phyloP scores from a whole-genome alignment of 805 yeast genomes.

The Cyberlindnera xishuangbannaensis region DNA sequence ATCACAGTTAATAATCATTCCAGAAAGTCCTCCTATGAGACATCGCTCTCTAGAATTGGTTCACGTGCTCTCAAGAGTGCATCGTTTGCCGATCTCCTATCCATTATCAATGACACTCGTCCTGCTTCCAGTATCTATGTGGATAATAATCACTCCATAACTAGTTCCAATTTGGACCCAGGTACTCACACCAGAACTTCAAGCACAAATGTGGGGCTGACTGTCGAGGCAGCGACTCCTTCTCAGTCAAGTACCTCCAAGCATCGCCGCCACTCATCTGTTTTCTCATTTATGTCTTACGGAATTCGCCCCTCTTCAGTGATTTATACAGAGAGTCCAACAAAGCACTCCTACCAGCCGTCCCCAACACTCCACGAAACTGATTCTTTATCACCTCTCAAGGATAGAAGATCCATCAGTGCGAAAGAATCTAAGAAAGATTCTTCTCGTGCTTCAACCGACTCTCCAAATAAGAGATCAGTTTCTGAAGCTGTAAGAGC shows the following conservation, averaged over 20 bases:
- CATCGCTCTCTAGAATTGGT: constrained; percentile 15
- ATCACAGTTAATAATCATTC: constrained; percentile 15
- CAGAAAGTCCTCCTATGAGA: constrained; percentile 25
- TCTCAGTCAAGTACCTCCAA: too few species aligned
- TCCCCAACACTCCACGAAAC: constrained; percentile 12
- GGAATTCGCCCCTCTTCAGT: constrained; percentile 15
- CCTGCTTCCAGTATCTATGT: constrained; percentile 51
- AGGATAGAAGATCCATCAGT: constrained; percentile 45
- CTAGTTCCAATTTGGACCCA: constrained; percentile 27
- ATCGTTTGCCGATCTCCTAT: constrained; percentile 29
- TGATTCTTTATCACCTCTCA: constrained; percentile 15
- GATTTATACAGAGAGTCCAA: constrained; percentile 10
- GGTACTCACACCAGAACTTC: constrained; percentile 36
- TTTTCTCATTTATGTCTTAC: constrained; percentile 42
- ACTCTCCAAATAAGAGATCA: constrained; percentile 32
- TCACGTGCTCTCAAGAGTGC: constrained; percentile 18
- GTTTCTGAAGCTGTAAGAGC: constrained; percentile 45
- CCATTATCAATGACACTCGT: constrained; percentile 25
- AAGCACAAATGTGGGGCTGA: too few species aligned
- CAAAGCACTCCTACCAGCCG: constrained; percentile 10
- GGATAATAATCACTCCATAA: constrained; percentile 29
- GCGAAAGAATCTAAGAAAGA: constrained; percentile 34
- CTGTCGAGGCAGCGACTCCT: too few species aligned
- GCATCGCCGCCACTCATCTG: constrained; percentile 58
- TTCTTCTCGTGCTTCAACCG: constrained; percentile 2